phyloP scores from a whole-genome alignment of 768 basidiomycete genomes.

The Tricholomella constricta region DNA sequence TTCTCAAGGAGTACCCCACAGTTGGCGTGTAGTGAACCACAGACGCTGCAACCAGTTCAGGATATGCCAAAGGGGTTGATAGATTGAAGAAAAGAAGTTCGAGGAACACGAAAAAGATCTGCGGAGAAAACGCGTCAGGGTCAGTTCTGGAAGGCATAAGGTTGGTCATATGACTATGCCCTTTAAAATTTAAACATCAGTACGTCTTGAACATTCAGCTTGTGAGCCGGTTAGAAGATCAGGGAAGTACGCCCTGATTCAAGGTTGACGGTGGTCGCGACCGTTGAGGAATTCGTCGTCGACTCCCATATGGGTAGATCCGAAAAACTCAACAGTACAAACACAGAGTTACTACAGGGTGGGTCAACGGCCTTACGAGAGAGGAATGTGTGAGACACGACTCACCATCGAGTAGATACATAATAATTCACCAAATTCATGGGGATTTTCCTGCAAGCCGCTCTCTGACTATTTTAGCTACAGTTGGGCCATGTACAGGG shows the following conservation, averaged over 20 bases:
- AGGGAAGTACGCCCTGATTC: conserved; percentile 3
- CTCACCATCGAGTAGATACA: conserved; percentile 5
- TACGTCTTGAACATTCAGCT: conserved; percentile 16
- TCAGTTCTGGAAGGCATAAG: conserved; percentile 6
- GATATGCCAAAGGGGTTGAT: conserved; percentile 18
- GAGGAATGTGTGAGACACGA: conserved; percentile 1
- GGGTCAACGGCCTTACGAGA: neutral
- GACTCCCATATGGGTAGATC: neutral
- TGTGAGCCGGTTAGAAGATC: conserved; percentile 11
- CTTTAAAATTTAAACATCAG: conserved; percentile 18
- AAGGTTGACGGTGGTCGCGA: neutral
- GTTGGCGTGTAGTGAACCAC: conserved; percentile 4
- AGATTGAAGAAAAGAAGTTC: conserved; percentile 31
- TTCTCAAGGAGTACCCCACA: conserved; percentile 3
- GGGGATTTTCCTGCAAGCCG: conserved; percentile 32
- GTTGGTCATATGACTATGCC: conserved; percentile 16
- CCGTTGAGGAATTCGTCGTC: neutral
- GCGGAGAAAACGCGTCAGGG: conserved; percentile 32
- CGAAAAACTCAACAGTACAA: neutral
- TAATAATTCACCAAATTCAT: neutral
- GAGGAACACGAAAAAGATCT: conserved; percentile 35
- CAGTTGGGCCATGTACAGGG: conserved; percentile 59
- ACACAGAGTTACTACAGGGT: neutral
- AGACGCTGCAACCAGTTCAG: conserved; percentile 9
- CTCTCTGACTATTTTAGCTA: conserved; percentile 61